These are phyloP conservation scores for Hypoxylon sp. DNA, from an alignment of 2,329 filamentous ascomycete species.

Conservation along the genomic window DNA sequence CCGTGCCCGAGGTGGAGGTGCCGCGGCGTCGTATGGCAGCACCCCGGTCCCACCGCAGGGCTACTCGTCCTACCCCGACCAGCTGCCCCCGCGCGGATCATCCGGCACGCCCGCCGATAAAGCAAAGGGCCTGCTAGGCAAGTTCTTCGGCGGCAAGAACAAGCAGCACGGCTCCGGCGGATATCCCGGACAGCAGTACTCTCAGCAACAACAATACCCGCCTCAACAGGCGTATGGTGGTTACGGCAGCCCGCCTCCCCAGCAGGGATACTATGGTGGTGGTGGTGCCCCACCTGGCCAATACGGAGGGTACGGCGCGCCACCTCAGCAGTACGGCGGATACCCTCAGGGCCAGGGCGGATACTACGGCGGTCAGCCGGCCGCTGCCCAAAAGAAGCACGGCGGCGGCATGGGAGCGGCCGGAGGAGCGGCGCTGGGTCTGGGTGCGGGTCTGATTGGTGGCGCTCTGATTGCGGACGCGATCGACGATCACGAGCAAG, in stretches of 20 bases:
- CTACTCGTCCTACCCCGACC: slow-evolving; percentile 55
- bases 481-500: slow-evolving; percentile 73
- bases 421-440: slow-evolving; percentile 82
- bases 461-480: slow-evolving; percentile 80
- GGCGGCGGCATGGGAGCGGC: slow-evolving; percentile 74
- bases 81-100: slow-evolving; percentile 61
- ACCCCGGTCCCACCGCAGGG: slow-evolving; percentile 50
- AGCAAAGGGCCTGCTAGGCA: slow-evolving; percentile 57
- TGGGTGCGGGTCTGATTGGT: slow-evolving; percentile 85
- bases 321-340: slow-evolving; percentile 48
- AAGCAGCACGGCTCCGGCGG: slow-evolving; percentile 53
- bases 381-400: slow-evolving; percentile 60
- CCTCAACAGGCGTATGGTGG: slow-evolving; percentile 55
- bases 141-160: slow-evolving; percentile 55
- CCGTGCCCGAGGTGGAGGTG: slow-evolving; percentile 56
- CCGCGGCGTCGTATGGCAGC: slow-evolving; percentile 55
- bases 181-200: slow-evolving; percentile 52
- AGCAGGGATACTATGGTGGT: slow-evolving; percentile 55
- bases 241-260: slow-evolving; percentile 54
- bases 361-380: slow-evolving; percentile 48
- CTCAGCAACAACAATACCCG: slow-evolving; percentile 52
- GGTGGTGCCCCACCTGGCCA: slow-evolving; percentile 52
- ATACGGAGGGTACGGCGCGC: slow-evolving; percentile 55
- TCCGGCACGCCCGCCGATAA: slow-evolving; percentile 57
- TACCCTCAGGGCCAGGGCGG: slow-evolving; percentile 47